Percentiles rank a stretch among this genome's conserved stretches.
phyloP scores from a whole-genome alignment of 108 stramenopile genomes.

The Tribonema minus region DNA sequence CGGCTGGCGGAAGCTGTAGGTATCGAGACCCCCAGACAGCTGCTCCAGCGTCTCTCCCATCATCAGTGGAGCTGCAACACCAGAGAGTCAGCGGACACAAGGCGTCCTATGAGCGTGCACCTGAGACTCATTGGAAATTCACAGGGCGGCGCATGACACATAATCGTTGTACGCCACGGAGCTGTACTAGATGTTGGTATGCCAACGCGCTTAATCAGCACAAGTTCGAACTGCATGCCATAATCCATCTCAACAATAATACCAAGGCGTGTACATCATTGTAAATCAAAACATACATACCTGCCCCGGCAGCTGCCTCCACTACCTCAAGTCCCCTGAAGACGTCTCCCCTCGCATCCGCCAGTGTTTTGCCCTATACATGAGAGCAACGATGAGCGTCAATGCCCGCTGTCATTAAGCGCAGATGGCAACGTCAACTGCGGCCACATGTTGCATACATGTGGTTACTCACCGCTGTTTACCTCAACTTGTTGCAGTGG shows the following conservation, averaged over 20 bases:
- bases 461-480: not conserved
- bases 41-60: constrained; percentile 80
- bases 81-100: no score
- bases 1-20: constrained; percentile 78
- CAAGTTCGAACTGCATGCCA: no score
- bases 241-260: no score
- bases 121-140: no score
- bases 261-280: no score
- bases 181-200: no score
- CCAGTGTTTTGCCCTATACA: constrained; percentile 4
- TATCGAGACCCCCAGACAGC: constrained; percentile 70
- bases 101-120: no score
- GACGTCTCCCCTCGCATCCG: constrained; percentile 72
- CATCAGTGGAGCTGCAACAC: constrained; percentile 53
- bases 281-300: no score
- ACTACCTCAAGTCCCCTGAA: constrained; percentile 92
- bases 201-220: no score
- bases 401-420: not conserved
- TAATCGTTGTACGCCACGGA: no score
- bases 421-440: not conserved
- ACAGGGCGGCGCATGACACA: no score
- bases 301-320: constrained; percentile 68
- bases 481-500: not conserved
- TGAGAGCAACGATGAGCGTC: not conserved
- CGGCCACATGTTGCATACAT: not conserved